A percentile compares a stretch with the other conserved stretches of the same genome.
phyloP scores from a whole-genome alignment of 2,329 filamentous ascomycete genomes.

The Calycina herbarum region DNA sequence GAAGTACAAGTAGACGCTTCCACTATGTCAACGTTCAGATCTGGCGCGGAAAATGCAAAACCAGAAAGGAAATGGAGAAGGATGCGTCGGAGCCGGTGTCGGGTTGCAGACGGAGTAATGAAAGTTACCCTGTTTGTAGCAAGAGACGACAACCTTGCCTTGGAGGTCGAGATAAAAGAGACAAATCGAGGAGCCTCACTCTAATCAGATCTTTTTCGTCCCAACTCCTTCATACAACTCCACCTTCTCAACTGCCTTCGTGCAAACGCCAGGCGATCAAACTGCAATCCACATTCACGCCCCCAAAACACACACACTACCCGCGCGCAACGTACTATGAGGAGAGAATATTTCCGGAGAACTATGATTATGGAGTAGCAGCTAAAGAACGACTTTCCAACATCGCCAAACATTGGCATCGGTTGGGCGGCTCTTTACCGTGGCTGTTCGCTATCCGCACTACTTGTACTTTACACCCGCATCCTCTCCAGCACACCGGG shows the following conservation, averaged over 20 bases:
- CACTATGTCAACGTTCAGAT: constrained; percentile 1
- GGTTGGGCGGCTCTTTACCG: constrained; percentile 5
- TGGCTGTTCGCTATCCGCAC: constrained; percentile 1
- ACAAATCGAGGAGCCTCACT: not conserved
- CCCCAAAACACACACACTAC: not conserved
- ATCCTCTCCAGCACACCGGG: constrained; percentile 15
- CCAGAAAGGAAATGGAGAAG: not conserved
- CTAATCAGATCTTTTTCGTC: constrained; percentile 3
- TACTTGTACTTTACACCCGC: constrained; percentile 5
- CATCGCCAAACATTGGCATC: not conserved
- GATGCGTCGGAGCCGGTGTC: constrained; percentile 1
- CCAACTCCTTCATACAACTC: constrained; percentile 4
- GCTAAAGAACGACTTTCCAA: not conserved
- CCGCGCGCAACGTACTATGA: not conserved
- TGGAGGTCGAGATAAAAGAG: not conserved
- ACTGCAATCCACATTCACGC: constrained; percentile 1
- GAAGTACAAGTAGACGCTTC: not conserved
- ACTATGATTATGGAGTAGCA: not conserved
- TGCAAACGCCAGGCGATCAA: not conserved
- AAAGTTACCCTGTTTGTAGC: not conserved
- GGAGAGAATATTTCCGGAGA: not conserved
- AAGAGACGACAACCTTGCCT: not conserved
- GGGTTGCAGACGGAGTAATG: not conserved
- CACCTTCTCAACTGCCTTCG: not conserved
- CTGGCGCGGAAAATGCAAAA: not conserved